These are phyloP conservation scores for Penicillium soppii DNA, from an alignment of 495 filamentous ascomycete species.

Conservation along the genomic window DNA sequence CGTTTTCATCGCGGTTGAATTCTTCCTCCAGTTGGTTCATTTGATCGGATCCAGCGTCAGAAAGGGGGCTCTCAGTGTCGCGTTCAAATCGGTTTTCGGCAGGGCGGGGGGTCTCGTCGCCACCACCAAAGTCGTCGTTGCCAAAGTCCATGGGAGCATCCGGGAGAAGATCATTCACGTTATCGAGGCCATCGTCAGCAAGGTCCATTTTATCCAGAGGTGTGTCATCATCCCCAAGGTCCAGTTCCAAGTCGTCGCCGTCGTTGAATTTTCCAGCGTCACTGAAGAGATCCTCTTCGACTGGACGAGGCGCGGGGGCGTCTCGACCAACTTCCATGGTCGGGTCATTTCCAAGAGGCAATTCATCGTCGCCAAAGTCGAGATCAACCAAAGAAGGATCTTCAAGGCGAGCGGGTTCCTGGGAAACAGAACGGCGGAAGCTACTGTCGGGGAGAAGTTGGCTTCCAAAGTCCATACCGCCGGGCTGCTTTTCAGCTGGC, in stretches of 20 bases:
- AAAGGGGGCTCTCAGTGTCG: conserved; percentile 49
- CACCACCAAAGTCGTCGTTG: conserved; percentile 35
- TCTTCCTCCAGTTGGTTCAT: conserved; percentile 54
- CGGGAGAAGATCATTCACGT: conserved; percentile 26
- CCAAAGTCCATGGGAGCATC: conserved; percentile 49
- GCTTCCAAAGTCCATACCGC: conserved; percentile 58
- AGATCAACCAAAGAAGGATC: conserved; percentile 52
- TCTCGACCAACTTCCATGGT: conserved; percentile 87
- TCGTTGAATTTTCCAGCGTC: conserved; percentile 56
- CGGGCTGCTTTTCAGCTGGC: conserved; percentile 57
- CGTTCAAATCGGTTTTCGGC: conserved; percentile 61
- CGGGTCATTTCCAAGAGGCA: conserved; percentile 47
- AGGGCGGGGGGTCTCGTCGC: conserved; percentile 47
- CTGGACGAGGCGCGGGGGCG: conserved; percentile 59
- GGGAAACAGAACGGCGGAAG: conserved; percentile 48
- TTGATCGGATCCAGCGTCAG: conserved; percentile 32
- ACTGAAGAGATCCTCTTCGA: conserved; percentile 73
- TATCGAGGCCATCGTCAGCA: conserved; percentile 32
- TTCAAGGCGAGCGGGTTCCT: conserved; percentile 49
- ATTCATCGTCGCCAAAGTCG: conserved; percentile 51
- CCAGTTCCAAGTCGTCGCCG: conserved; percentile 44
- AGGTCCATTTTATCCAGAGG: conserved; percentile 43
- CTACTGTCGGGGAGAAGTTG: conserved; percentile 68
- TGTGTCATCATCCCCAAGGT: conserved; percentile 54
- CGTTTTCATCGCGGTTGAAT: conserved; percentile 54